phyloP scores from a whole-genome alignment of 768 basidiomycete species.

The Suillus clintonianus region DNA sequence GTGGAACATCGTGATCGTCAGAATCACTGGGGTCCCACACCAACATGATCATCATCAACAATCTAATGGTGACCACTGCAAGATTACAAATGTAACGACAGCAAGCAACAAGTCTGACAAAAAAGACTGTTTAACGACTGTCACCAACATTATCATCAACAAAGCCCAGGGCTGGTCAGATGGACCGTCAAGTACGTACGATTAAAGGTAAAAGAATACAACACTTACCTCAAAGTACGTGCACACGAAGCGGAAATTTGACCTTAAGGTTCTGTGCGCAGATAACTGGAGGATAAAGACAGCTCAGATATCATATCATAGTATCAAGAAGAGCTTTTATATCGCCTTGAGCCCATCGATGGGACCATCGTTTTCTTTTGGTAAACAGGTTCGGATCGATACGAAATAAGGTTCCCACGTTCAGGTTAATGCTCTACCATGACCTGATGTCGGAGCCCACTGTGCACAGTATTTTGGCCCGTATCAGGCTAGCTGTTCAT shows the following conservation, averaged over 20 bases:
- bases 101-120: slow-evolving; percentile 2
- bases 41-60: neutral
- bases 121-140: neutral
- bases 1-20: neutral
- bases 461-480: too few species aligned
- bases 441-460: too few species aligned
- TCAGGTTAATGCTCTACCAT: neutral
- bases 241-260: neutral
- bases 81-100: slow-evolving; percentile 3
- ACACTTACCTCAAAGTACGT: slow-evolving; percentile 13
- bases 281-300: slow-evolving; percentile 3
- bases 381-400: slow-evolving; percentile 8
- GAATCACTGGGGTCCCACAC: neutral
- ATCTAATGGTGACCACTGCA: slow-evolving; percentile 2
- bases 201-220: neutral
- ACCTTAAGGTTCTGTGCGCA: neutral
- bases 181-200: slow-evolving; percentile 2
- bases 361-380: neutral
- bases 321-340: neutral
- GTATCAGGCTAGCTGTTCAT: too few species aligned
- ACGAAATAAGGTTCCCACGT: slow-evolving; percentile 4
- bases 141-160: neutral
- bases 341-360: neutral
- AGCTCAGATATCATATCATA: neutral
- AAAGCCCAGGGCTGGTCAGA: neutral